Base-by-base conservation (phyloP, 768 basidiomycete species). In the Mycena filopes region DNA sequence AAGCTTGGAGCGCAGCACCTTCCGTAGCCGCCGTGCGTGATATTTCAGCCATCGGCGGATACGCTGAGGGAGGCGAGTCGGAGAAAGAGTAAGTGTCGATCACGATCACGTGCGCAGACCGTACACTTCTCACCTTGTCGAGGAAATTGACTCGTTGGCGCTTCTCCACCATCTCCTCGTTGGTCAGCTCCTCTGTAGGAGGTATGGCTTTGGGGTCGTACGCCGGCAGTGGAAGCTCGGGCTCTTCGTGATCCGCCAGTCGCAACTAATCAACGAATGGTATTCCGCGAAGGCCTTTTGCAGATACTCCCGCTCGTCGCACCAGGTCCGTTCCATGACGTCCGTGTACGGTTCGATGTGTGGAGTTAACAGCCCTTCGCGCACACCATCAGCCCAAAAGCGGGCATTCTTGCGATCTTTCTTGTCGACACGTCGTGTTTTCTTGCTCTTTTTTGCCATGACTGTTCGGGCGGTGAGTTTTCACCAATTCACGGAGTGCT, bases 371-470 rank as follows among this genome's bases (percentile, higher is more conserved):
- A 65, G 25, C 10, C 13, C 43, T 23, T 65, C 56, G 1, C 63
- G 47, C 8, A 9, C 13, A 2, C 63, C 63, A 26, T 65, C 56
- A 7, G 63, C 63, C 63, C 56, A 65, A 4, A 58, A 21, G 1
- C 55, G 47, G 28, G 51, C 20, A 33, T 53, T 65, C n/a, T 53
- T 43, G 8, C 38, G 38, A 12, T 65, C 42, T 18, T 46, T 47
- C 31, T 45, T 56, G 7, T 41, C 26, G 2, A 42, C 28, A 1
- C 55, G 29, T 31, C 31, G n/a, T 5, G 28, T 41, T 41, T 54
- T 54, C 23, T 41, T 40, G 13, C 9, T 15, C 23, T 20, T 11
- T 33, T 21, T 53, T 4, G 20, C 50, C 31, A 36, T 53, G 16
- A 51, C 13, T n/a, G n/a, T n/a, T n/a, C n/a, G n/a, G n/a, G n/a